Evolutionary conservation across 495 filamentous ascomycete genomes (phyloP).

Genomic region (Lasiosphaeris hirsuta): DNA sequence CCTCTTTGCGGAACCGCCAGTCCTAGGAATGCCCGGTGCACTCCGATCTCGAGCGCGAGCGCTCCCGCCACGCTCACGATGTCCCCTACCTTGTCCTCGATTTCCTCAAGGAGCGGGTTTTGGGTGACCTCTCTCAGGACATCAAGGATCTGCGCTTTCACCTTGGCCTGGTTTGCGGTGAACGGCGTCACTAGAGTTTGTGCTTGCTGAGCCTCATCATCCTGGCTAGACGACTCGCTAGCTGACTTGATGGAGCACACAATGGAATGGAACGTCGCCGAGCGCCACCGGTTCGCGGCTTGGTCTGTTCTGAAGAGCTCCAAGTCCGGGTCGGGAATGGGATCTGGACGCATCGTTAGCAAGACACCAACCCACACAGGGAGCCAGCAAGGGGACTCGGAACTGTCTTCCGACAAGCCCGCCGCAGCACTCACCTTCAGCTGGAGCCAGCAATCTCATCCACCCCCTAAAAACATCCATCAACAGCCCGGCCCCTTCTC

Average conservation of each 20-base stretch:
- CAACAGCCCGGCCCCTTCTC: slow-evolving; percentile 4
- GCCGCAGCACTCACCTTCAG: background rate
- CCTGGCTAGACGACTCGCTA: background rate
- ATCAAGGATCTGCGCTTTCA: background rate
- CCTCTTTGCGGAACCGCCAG: slow-evolving; percentile 9
- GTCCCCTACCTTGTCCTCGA: slow-evolving; percentile 12
- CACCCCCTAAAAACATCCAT: slow-evolving; percentile 8
- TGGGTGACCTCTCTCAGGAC: slow-evolving; percentile 4
- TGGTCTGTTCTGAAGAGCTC: slow-evolving; percentile 15
- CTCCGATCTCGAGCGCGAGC: slow-evolving; percentile 23
- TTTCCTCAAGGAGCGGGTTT: background rate
- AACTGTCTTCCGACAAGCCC: background rate
- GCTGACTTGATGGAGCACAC: background rate
- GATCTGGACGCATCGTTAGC: background rate
- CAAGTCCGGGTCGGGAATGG: background rate
- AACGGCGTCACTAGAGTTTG: background rate
- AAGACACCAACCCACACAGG: background rate
- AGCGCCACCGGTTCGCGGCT: slow-evolving; percentile 26
- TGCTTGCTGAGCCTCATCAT: background rate
- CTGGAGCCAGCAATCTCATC: slow-evolving; percentile 4
- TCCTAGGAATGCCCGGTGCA: slow-evolving; percentile 12
- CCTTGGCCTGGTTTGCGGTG: background rate
- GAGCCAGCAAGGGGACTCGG: background rate
- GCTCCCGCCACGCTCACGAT: slow-evolving; percentile 13
- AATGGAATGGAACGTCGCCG: slow-evolving; percentile 22